Percentiles rank a stretch among this genome's conserved stretches.
phyloP scores from a whole-genome alignment of 495 filamentous ascomycete species.

The Pseudevernia furfuracea region DNA sequence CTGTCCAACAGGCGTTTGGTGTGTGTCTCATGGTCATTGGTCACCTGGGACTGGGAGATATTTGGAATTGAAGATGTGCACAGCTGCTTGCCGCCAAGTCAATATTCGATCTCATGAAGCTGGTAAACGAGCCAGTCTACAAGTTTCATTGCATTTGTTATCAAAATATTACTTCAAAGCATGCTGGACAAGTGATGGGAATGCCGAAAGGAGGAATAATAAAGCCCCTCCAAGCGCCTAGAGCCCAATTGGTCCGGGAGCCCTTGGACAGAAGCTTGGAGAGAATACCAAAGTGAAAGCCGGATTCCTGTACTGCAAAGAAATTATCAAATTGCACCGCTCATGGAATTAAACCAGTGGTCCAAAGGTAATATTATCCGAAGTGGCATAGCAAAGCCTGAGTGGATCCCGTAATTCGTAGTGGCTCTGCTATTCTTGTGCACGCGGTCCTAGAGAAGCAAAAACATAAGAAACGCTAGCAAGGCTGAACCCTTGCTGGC shows the following conservation, averaged over 20 bases:
- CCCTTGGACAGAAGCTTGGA: not conserved
- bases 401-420: not conserved
- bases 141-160: not conserved
- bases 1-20: not conserved
- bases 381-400: not conserved
- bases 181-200: not conserved
- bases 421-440: not conserved
- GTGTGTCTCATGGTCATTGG: not conserved
- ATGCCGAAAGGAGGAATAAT: slow-evolving; percentile 2
- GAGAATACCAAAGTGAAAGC: slow-evolving; percentile 4
- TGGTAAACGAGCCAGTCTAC: not conserved
- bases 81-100: not conserved
- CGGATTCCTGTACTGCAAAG: not conserved
- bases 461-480: slow-evolving; percentile 2
- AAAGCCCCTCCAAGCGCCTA: slow-evolving; percentile 9
- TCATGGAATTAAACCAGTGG: not conserved
- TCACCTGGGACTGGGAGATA: not conserved
- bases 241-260: slow-evolving; percentile 5
- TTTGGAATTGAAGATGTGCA: not conserved
- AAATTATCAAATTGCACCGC: not conserved
- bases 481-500: slow-evolving; percentile 4
- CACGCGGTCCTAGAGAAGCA: not conserved
- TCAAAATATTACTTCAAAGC: not conserved
- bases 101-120: not conserved
- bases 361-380: not conserved